Percentiles rank a stretch among this genome's conserved stretches.
Conservation (phyloP, 345 rosid species). For the Eucalyptus regnans region DNA sequence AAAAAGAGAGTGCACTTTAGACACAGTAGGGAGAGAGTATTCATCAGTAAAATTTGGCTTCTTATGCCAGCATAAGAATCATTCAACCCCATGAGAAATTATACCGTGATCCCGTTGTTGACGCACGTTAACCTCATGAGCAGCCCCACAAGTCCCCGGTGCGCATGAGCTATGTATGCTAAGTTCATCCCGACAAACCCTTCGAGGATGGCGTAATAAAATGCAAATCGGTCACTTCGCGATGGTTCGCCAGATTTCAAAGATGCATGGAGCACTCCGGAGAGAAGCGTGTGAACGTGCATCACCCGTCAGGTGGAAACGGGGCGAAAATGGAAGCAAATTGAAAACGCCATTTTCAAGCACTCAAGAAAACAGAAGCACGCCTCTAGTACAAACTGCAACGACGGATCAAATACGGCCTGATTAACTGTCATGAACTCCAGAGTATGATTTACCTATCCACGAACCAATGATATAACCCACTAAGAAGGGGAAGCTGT, state of each 20-base stretch:
- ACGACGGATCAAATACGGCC: background rate
- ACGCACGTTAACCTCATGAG: background rate
- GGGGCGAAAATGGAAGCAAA: background rate
- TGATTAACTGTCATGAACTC: background rate
- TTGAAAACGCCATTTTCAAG: background rate
- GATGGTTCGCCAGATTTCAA: too few species aligned
- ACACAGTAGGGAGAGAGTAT: background rate
- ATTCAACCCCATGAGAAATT: background rate
- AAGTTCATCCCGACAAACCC: too few species aligned
- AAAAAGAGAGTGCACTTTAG: background rate
- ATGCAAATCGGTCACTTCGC: too few species aligned
- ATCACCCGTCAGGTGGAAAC: too few species aligned
- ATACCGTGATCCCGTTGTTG: background rate
- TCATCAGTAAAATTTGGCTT: background rate
- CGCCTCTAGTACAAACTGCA: background rate
- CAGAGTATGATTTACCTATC: background rate
- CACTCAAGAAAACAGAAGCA: background rate
- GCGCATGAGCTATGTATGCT: too few species aligned
- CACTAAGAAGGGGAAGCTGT: background rate
- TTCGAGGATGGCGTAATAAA: too few species aligned
- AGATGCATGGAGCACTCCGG: too few species aligned
- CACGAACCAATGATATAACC: background rate
- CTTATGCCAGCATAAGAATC: background rate
- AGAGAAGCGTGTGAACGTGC: background rate
- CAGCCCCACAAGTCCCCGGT: too few species aligned